phyloP scores from a whole-genome alignment of 208 protist species.

The Wallacemonas collosoma region DNA sequence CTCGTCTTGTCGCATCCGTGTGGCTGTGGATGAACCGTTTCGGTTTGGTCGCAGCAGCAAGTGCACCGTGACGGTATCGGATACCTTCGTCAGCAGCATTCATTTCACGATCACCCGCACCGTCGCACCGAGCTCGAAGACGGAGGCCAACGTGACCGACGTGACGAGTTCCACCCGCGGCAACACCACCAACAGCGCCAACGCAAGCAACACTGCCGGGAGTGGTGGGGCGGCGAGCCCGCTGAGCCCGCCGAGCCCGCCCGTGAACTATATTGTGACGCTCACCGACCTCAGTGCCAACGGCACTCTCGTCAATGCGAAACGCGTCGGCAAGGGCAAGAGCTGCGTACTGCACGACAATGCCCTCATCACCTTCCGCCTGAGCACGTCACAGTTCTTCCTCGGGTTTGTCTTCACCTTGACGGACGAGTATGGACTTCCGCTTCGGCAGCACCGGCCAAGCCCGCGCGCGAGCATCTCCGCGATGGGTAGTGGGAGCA shows the following conservation, averaged over 20 bases:
- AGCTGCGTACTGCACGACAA: conserved; percentile 67
- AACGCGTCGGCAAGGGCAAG: conserved; percentile 81
- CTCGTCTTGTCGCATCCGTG: conserved; percentile 63
- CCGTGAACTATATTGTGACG: conserved; percentile 35
- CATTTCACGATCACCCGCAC: conserved; percentile 80
- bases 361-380: conserved; percentile 83
- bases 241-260: conserved; percentile 15
- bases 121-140: conserved; percentile 15
- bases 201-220: background rate
- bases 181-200: conserved; percentile 19
- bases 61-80: conserved; percentile 64
- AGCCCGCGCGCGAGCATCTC: conserved; percentile 26
- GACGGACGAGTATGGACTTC: conserved; percentile 63
- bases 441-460: conserved; percentile 35
- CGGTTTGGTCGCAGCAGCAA: conserved; percentile 86
- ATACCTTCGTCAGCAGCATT: conserved; percentile 83
- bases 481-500: conserved; percentile 24
- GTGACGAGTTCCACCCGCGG: conserved; percentile 1
- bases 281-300: conserved; percentile 81
- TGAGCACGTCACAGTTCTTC: conserved; percentile 86
- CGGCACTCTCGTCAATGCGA: conserved; percentile 91
- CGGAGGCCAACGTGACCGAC: conserved; percentile 2
- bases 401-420: conserved; percentile 86
- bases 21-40: conserved; percentile 56
- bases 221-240: background rate